These are phyloP conservation scores for Aspergillus sp. DNA, from an alignment of 2,329 filamentous ascomycete species.

Conservation along the genomic window DNA sequence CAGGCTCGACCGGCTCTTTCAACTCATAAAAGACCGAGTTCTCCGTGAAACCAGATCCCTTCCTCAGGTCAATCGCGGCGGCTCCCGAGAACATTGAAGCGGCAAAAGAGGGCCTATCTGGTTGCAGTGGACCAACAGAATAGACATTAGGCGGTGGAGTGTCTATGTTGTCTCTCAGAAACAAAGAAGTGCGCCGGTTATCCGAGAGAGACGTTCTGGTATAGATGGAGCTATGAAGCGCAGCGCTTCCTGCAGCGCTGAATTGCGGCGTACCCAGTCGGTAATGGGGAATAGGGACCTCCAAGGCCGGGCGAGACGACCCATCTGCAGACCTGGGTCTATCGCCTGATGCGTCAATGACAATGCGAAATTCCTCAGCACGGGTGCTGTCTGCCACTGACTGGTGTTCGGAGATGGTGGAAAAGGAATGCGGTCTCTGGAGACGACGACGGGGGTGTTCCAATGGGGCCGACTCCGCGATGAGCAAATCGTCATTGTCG, in stretches of 20 bases:
- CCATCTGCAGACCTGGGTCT: conserved; percentile 57
- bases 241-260: conserved; percentile 63
- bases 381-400: conserved; percentile 32
- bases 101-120: conserved; percentile 24
- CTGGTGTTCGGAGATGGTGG: conserved; percentile 59
- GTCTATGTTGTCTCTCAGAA: conserved; percentile 34
- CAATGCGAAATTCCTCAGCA: conserved; percentile 63
- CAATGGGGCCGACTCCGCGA: conserved; percentile 12
- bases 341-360: conserved; percentile 63
- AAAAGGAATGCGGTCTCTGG: conserved; percentile 64
- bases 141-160: conserved; percentile 17
- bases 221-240: conserved; percentile 73
- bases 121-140: conserved; percentile 15
- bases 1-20: conserved; percentile 53
- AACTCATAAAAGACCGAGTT: conserved; percentile 37
- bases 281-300: conserved; percentile 75
- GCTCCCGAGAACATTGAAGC: conserved; percentile 29
- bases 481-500: conserved; percentile 15
- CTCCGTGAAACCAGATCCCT: conserved; percentile 24
- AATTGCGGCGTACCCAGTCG: conserved; percentile 74
- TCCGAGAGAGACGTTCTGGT: conserved; percentile 57
- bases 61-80: conserved; percentile 22
- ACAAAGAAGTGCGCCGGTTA: conserved; percentile 56
- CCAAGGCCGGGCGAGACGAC: conserved; percentile 48
- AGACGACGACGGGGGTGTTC: conserved; percentile 28